Evolutionary conservation across 2,329 filamentous ascomycete species (phyloP).

Genomic region (Phaeosphaeriaceae sp.): DNA sequence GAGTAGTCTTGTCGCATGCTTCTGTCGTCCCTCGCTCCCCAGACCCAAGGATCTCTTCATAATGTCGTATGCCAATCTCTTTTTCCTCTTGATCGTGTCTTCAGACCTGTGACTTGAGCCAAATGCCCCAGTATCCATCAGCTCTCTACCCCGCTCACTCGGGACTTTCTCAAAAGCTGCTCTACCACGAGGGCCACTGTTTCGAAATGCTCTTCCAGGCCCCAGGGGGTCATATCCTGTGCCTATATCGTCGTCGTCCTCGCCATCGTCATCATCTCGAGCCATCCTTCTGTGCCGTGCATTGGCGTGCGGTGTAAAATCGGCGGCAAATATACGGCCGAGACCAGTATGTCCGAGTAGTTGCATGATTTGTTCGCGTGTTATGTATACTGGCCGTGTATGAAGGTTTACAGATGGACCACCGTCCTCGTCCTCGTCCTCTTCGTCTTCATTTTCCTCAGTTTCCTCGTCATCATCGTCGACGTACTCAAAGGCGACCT

Average conservation of each 20-base stretch:
- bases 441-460: slow-evolving; percentile 35
- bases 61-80: slow-evolving; percentile 69
- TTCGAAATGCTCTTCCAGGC: slow-evolving; percentile 42
- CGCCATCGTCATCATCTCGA: slow-evolving; percentile 46
- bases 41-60: slow-evolving; percentile 82
- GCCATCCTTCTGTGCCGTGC: slow-evolving; percentile 29
- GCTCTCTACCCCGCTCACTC: slow-evolving; percentile 73
- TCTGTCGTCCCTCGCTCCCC: slow-evolving; percentile 63
- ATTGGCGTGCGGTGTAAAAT: slow-evolving; percentile 27
- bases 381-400: slow-evolving; percentile 48
- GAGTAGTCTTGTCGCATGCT: slow-evolving; percentile 70
- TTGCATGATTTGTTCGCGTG: slow-evolving; percentile 59
- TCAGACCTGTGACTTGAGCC: slow-evolving; percentile 67
- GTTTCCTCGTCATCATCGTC: slow-evolving; percentile 38
- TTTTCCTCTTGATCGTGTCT: slow-evolving; percentile 64
- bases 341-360: slow-evolving; percentile 62
- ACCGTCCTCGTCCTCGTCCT: slow-evolving; percentile 33
- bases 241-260: slow-evolving; percentile 48
- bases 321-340: slow-evolving; percentile 56
- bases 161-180: slow-evolving; percentile 79
- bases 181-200: slow-evolving; percentile 55
- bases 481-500: slow-evolving; percentile 51
- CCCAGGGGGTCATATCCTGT: slow-evolving; percentile 45
- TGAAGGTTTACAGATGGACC: slow-evolving; percentile 16
- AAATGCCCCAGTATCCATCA: slow-evolving; percentile 86